Conservation (phyloP, 805 yeast genomes). For the Yarrowia sp. region DNA sequence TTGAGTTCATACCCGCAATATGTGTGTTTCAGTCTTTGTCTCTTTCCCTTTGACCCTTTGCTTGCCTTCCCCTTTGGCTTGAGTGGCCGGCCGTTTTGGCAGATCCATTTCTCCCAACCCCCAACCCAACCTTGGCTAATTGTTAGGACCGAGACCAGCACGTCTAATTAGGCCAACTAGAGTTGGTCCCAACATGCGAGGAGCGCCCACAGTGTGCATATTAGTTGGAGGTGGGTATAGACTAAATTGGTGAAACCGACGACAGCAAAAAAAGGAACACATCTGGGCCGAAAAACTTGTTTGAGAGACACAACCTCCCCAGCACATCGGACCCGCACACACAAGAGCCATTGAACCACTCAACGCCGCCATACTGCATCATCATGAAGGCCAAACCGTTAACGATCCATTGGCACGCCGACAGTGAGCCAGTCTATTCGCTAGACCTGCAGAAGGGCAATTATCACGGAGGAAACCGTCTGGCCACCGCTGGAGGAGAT, state of each 20-base stretch:
- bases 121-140: constrained; percentile 16
- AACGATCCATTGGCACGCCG: constrained; percentile 55
- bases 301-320: not conserved
- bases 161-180: constrained; percentile 27
- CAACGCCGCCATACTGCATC: not conserved
- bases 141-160: constrained; percentile 29
- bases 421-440: constrained; percentile 53
- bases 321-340: constrained; percentile 1
- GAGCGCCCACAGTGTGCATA: constrained; percentile 23
- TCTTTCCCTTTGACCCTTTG: not conserved
- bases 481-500: constrained; percentile 95
- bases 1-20: too few species aligned
- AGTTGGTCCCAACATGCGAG: constrained; percentile 36
- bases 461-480: constrained; percentile 50
- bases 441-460: constrained; percentile 51
- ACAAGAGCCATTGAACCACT: not conserved
- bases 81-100: not conserved
- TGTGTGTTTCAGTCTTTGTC: too few species aligned
- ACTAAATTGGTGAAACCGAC: constrained; percentile 37
- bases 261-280: constrained; percentile 30
- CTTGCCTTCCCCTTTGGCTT: not conserved
- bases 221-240: constrained; percentile 22
- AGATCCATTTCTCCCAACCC: constrained; percentile 8
- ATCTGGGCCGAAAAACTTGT: constrained; percentile 14
- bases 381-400: constrained; percentile 51